Evolutionary conservation across 2,329 filamentous ascomycete species (phyloP), one percentile per base, ranked within the genome.

Genomic region (Calycina marina): DNA sequence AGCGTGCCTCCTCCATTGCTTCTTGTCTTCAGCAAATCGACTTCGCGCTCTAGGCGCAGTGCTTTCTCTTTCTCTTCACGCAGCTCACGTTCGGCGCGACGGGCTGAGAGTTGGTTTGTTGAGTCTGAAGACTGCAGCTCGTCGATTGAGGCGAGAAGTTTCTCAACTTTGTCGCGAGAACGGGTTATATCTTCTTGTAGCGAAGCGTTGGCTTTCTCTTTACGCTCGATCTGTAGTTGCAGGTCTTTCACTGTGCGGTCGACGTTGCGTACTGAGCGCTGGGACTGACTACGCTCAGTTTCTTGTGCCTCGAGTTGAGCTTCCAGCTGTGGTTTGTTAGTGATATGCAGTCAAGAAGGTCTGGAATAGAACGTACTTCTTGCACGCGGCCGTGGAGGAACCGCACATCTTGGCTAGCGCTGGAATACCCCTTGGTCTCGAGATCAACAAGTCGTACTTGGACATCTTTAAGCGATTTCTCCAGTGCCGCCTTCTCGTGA

Each of bases 361-460:
- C 14, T 31, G 12, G 17, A 32, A 25, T 12, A 27, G 25, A 17
- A 55, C 72, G 68, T 65, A 93, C 86, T 69, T 96, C 88, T 61
- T 94, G 85, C 43, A 98, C 84, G 31, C 88, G 74, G 51, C 85
- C 88, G 58, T 94, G 82, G 49, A 96, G 59, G 62, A 94, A 96
- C 50, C 90, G 80, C 45, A 96, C 83, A 57, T 96, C 88, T 49
- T 93, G 84, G 55, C 86, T 93, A 14, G 82, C 82, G 43, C 78
- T 92, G 13, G 86, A 90, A 59, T 93, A 96, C 32, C 86, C 85
- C 63, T 96, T 96, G 26, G 90, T 96, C 61, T 98, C 88, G 6
- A 96, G 67, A 53, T 96, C 90, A 32, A 98, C 78, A 35, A 93
- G 72, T 50, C 76, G 76, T 32, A 96, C 70, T 56, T 96, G 88